Conservation (phyloP, 768 basidiomycete species). For the Termitomyces sp. region DNA sequence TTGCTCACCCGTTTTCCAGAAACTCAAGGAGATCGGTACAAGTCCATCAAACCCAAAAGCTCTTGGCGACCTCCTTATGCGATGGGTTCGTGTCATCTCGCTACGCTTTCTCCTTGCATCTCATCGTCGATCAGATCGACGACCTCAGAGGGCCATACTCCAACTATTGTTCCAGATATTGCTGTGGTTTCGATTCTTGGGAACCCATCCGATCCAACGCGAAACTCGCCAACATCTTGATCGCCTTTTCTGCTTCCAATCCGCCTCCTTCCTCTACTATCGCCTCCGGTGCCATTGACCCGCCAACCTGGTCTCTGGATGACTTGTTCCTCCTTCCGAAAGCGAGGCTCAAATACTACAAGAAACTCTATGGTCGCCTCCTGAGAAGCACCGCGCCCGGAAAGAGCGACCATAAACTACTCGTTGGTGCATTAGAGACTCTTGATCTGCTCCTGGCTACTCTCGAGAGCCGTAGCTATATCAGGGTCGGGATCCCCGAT, state of each 20-base stretch:
- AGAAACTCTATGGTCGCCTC: slow-evolving; percentile 80
- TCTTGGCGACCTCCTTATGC: slow-evolving; percentile 92
- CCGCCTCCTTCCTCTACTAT: slow-evolving; percentile 47
- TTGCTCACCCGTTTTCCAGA: slow-evolving; percentile 41
- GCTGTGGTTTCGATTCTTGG: slow-evolving; percentile 79
- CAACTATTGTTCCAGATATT: slow-evolving; percentile 68
- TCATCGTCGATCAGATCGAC: slow-evolving; percentile 60
- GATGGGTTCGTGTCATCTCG: slow-evolving; percentile 66
- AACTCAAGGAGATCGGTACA: slow-evolving; percentile 90
- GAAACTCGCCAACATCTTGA: slow-evolving; percentile 62
- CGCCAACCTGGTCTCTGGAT: slow-evolving; percentile 76
- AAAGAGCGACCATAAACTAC: slow-evolving; percentile 76
- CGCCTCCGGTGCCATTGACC: slow-evolving; percentile 27
- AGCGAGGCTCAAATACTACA: slow-evolving; percentile 83
- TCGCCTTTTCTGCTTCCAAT: slow-evolving; percentile 56
- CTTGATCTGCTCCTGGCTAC: slow-evolving; percentile 68
- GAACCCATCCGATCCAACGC: slow-evolving; percentile 72
- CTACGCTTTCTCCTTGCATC: slow-evolving; percentile 4
- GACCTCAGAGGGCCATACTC: slow-evolving; percentile 87
- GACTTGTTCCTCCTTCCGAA: slow-evolving; percentile 84
- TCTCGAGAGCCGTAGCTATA: slow-evolving; percentile 52
- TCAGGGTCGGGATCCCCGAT: slow-evolving; percentile 39
- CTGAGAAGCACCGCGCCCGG: slow-evolving; percentile 85
- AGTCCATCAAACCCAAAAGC: slow-evolving; percentile 92
- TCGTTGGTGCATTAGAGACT: slow-evolving; percentile 75